Evolutionary conservation across 1,139 yeast genomes (phyloP).

Genomic region (Suhomyces terraborum): DNA sequence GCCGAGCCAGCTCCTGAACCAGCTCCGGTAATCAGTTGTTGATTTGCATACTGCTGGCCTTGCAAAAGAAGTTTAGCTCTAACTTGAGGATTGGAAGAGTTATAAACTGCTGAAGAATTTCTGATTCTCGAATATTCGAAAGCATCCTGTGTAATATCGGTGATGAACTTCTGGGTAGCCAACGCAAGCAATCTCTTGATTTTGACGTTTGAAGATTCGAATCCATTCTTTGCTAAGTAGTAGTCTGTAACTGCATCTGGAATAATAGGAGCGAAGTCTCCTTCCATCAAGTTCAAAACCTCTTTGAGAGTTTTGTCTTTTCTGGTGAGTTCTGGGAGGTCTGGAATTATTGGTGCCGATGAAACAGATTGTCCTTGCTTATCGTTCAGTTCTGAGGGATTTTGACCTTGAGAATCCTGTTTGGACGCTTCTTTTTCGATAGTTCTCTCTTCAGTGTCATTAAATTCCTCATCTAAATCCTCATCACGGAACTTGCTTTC

Average conservation of each 20-base stretch:
- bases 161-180: constrained; percentile 93
- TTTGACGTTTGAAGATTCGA: constrained; percentile 75
- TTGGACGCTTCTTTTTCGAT: not conserved
- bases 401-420: constrained; percentile 2
- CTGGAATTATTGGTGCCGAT: constrained; percentile 33
- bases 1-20: constrained; percentile 42
- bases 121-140: constrained; percentile 92
- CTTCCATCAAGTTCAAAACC: constrained; percentile 82
- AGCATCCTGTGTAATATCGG: constrained; percentile 95
- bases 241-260: constrained; percentile 99
- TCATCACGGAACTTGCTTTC: constrained; percentile 23
- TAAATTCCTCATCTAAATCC: constrained; percentile 33
- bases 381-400: not conserved
- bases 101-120: constrained; percentile 78
- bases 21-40: constrained; percentile 43
- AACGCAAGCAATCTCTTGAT: constrained; percentile 85
- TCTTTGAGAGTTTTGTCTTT: constrained; percentile 89
- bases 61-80: constrained; percentile 78
- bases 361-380: constrained; percentile 11
- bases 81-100: constrained; percentile 82
- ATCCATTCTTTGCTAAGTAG: constrained; percentile 85
- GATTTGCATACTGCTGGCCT: constrained; percentile 60
- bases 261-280: constrained; percentile 89
- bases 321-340: constrained; percentile 70
- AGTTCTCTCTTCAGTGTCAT: constrained; percentile 18